Evolutionary conservation across 176 grass and related monocot genomes (phyloP).

Genomic region (Ananas comosus): DNA sequence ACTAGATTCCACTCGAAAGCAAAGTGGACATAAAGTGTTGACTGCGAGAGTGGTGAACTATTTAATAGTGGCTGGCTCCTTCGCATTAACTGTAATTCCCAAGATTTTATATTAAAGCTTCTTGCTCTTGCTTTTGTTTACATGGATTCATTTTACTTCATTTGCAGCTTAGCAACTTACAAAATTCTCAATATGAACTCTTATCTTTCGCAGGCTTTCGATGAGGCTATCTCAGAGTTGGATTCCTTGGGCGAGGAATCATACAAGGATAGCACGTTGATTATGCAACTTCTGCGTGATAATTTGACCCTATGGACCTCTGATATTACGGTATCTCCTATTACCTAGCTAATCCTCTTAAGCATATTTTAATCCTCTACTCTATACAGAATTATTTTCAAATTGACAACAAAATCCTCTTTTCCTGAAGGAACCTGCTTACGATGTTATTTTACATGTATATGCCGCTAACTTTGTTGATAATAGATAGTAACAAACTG

Average conservation of each 20-base stretch:
- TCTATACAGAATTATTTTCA: neutral
- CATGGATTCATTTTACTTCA: neutral
- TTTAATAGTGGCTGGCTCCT: too few relatives aligned
- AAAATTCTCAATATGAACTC: neutral
- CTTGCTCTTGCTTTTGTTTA: constrained; percentile 1
- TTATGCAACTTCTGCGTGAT: constrained; percentile 89
- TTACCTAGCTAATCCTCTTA: neutral
- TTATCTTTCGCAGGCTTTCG: constrained; percentile 46
- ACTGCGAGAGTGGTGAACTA: too few relatives aligned
- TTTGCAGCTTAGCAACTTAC: neutral
- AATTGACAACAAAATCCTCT: too few relatives aligned
- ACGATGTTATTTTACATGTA: too few relatives aligned
- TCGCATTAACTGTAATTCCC: too few relatives aligned
- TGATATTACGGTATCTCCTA: constrained; percentile 54
- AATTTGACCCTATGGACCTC: constrained; percentile 94
- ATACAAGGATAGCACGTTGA: constrained; percentile 92
- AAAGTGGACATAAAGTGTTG: too few relatives aligned
- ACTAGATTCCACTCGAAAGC: too few relatives aligned
- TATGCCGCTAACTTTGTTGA: too few relatives aligned
- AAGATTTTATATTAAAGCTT: too few relatives aligned
- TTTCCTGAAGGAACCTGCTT: too few relatives aligned
- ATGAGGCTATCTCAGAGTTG: constrained; percentile 82
- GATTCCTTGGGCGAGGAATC: constrained; percentile 79
- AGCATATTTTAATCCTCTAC: neutral
- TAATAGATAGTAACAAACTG: too few relatives aligned